Evolutionary conservation across 257 asterid genomes (phyloP).

Genomic region (Nicotiana obtusifolia): DNA sequence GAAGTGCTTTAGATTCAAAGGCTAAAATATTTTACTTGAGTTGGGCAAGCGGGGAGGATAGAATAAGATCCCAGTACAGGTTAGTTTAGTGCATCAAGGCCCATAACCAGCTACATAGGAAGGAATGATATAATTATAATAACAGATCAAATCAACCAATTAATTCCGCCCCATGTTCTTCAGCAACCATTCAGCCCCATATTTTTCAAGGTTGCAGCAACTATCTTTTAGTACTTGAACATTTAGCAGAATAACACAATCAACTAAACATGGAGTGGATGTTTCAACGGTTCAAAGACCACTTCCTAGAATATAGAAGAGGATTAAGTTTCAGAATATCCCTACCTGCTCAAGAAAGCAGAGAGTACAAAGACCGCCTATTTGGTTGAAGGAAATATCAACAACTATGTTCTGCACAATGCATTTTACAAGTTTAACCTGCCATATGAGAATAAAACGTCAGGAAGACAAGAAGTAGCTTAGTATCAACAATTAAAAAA

Average conservation of each 20-base stretch:
- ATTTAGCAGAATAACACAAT: not conserved
- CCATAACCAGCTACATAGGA: not conserved
- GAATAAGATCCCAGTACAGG: not conserved
- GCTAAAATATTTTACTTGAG: not conserved
- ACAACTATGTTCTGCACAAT: slow-evolving; percentile 42
- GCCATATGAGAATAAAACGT: slow-evolving; percentile 13
- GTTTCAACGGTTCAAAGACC: not conserved
- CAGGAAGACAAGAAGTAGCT: not conserved
- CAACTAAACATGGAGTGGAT: not conserved
- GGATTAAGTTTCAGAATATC: not conserved
- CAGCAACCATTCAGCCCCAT: not conserved
- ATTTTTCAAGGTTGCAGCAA: not conserved
- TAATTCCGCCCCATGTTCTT: not conserved
- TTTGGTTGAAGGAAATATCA: slow-evolving; percentile 46
- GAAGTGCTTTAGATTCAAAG: not conserved
- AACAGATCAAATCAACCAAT: not conserved
- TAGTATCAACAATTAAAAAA: not conserved
- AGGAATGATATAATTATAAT: not conserved
- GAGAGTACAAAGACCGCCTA: slow-evolving; percentile 48
- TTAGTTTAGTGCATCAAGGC: not conserved
- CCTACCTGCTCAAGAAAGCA: slow-evolving; percentile 54
- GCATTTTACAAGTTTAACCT: slow-evolving; percentile 48
- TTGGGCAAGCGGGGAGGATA: not conserved
- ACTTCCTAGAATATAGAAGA: not conserved
- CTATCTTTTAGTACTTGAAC: not conserved